Evolutionary conservation across 257 asterid species (phyloP), one percentile per base, ranked within the genome.

Genomic region (Gentiana straminea): DNA sequence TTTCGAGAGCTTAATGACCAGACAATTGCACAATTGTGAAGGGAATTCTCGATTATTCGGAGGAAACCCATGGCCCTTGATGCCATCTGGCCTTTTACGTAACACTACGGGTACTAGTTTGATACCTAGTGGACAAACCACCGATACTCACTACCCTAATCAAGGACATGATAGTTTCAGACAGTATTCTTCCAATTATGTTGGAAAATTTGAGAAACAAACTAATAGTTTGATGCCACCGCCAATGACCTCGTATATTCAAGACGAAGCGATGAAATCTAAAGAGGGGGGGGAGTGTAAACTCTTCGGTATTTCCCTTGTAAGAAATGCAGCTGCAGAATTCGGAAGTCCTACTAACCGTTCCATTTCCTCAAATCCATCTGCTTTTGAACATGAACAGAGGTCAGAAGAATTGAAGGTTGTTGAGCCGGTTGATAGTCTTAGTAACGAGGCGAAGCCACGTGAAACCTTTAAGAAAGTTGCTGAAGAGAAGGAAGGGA

Each of bases 241-340:
- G 35, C 83, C 89, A 51, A 41, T 68, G 64, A 70, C 86, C 38
- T 66, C 94, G 2, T 83, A 72, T 77, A 74, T 70, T 73, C 93
- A 78, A 54, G 77, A 68, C 0, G 81, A 79, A 56, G 67, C 72
- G 11, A 66, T 66, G 33, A 88, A 73, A 59, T 75, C 86, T 2
- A 83, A 70, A 66, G 95, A 81, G 48, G 84, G 84, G 55, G n/a
- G n/a, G 49, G 75, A 72, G 71, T 88, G 89, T 80, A 88, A 83
- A 81, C 80, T 92, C 51, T 92, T 92, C 38, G 98, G 98, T 15
- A 64, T 84, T 62, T 79, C 94, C 39, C 95, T 91, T 55, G 51
- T 37, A 43, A 73, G 78, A 60, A 78, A 70, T 35, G 55, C 87
- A 39, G 66, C 35, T 35, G 55, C 76, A 8, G 46, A 78, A 53